Base-by-base conservation (phyloP, 306 rosid genomes). In the Adenanthera pavonina region DNA sequence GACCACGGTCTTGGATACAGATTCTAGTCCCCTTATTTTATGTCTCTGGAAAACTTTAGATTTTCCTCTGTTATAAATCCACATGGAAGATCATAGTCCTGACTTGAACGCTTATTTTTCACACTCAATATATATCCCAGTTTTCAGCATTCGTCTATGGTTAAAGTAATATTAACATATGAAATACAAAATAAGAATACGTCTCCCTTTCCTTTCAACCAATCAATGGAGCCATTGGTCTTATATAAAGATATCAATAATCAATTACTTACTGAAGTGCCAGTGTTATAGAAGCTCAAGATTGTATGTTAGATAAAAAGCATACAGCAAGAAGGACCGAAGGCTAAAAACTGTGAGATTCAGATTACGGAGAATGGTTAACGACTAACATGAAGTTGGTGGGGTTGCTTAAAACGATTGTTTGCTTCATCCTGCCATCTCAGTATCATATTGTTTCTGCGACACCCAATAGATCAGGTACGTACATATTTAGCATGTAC, bases 391-490 rank as follows among this genome's bases (percentile, higher is more conserved):
- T 85, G 86, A 74, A 78, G 81, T 11, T 68, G 11, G 47, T 54
- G 49, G 35, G 62, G 64, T 56, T 82, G 49, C 44, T 86, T 79
- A 69, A 73, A 72, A 67, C 65, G 46, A 34, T 69, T n/a, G 46
- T 75, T 48, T 70, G 43, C 74, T 84, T 86, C 72, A 49, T 82
- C 72, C 69, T 85, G 62, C 76, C 82, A 17, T 17, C 59, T 52
- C 78, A 41, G 25, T 41, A 40, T 78, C 70, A 3, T 44, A 44
- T 64, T 69, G 19, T 38, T 78, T 78, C 81, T 59, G 64, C 72
- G 2, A 74, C 74, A 75, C 62, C 69, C 30, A 78, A 74, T 20
- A 8, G 7, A 35, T 73, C 88, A 85, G 85, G 88, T 81, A 81
- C 60, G 3, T 16, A 57, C 49, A 8, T 20, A 57, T 33, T 47